Base-by-base conservation (phyloP, 2,329 filamentous ascomycete species). In the Paecilomyces sp. region DNA sequence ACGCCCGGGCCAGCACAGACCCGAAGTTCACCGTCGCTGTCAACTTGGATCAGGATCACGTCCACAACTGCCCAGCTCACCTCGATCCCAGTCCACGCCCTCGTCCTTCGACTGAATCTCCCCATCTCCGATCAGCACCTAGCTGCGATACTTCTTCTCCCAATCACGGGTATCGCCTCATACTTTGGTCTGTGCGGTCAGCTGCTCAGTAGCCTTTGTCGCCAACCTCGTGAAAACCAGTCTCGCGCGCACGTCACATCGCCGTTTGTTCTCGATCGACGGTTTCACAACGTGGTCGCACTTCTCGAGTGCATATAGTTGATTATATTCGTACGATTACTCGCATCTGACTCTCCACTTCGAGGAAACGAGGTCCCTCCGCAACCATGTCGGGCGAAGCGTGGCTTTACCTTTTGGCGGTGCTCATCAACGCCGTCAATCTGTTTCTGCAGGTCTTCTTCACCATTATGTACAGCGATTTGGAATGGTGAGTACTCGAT, bases 391-490 rank as follows among this genome's bases (percentile, higher is more conserved):
- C 92, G 73, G 92, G 92, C 79, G 92, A 97, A 85, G 92, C 92
- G 77, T 97, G 94, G 94, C 83, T 99, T 77, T 99, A 95, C 83
- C 88, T 99, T 72, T 85, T 99, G 79, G 88, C 93, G 80, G 95
- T 99, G 79, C 85, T 99, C 76, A 95, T 99, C 83, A 99, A 99
- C 83, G 94, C 94, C 82, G 92, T 99, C 86, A 99, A 99, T 84
- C 86, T 99, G 74, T 99, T 99, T 80, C 85, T 99, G 60, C 95
- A 99, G 82, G 94, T 99, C 71, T 99, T 99, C 85, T 99, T 99
- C 83, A 99, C 94, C 61, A 99, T 99, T 75, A 99, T 99, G 95
- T 99, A 97, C 82, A 96, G 91, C 79, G 94, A 99, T 84, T 81
- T 99, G 72, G 94, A 99, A 89, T 99, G 94, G 92, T 96, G 82